Conservation (phyloP, 768 basidiomycete genomes). For the Gymnopilus junonius region DNA sequence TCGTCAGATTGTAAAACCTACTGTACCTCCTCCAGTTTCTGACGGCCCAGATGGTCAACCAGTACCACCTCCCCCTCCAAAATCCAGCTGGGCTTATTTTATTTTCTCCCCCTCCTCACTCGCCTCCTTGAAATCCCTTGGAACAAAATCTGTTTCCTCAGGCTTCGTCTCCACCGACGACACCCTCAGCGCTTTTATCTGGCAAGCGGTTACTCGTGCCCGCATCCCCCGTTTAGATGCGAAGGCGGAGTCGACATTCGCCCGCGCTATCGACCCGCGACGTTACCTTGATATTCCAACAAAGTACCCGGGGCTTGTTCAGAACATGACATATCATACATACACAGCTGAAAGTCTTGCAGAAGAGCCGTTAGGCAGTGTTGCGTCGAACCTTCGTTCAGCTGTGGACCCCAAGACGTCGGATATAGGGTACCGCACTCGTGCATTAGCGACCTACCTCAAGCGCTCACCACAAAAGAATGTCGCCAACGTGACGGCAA, state of each 20-base stretch:
- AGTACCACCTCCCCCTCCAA: background rate
- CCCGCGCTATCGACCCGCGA: constrained; percentile 30
- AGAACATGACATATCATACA: constrained; percentile 29
- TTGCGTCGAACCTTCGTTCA: constrained; percentile 28
- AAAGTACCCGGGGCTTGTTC: constrained; percentile 28
- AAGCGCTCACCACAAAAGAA: constrained; percentile 18
- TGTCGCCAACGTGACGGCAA: constrained; percentile 18
- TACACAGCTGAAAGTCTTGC: constrained; percentile 17
- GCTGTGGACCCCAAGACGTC: constrained; percentile 21
- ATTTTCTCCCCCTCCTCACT: constrained; percentile 19
- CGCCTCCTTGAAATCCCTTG: constrained; percentile 23
- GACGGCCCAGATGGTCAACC: background rate
- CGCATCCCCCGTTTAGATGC: constrained; percentile 25
- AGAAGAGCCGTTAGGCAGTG: constrained; percentile 19
- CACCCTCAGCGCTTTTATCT: constrained; percentile 30
- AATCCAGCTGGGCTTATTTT: constrained; percentile 22
- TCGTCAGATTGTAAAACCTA: constrained; percentile 7
- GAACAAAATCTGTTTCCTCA: constrained; percentile 16
- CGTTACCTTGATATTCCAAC: constrained; percentile 24
- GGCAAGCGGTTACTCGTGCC: constrained; percentile 28
- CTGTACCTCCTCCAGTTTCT: background rate
- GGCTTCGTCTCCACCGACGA: constrained; percentile 33
- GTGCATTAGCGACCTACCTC: constrained; percentile 26
- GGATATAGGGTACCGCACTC: constrained; percentile 19
- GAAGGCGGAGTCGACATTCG: constrained; percentile 17